Conservation (phyloP, 768 basidiomycete species). For the Suillus americanus region DNA sequence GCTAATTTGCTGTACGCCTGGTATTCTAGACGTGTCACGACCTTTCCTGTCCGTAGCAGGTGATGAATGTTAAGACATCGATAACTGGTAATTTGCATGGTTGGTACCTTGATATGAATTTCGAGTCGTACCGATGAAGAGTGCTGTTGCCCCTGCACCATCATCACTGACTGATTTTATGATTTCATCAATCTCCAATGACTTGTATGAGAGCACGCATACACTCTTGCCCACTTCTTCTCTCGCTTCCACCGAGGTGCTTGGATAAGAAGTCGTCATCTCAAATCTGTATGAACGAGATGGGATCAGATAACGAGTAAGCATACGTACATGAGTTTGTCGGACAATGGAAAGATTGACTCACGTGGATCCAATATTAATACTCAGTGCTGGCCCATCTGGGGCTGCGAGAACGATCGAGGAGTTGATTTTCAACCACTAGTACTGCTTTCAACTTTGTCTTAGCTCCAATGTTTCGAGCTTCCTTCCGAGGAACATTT, state of each 20-base stretch:
- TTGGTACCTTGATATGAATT: constrained; percentile 76
- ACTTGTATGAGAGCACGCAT: constrained; percentile 58
- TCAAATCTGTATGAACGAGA: background rate
- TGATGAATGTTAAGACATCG: constrained; percentile 11
- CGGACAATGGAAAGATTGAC: background rate
- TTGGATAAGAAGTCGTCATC: constrained; percentile 23
- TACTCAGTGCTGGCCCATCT: background rate
- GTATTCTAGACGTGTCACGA: constrained; percentile 74
- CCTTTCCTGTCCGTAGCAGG: constrained; percentile 48
- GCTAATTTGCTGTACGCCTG: constrained; percentile 82
- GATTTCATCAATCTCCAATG: constrained; percentile 57
- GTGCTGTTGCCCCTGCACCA: constrained; percentile 66
- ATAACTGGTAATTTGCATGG: constrained; percentile 3
- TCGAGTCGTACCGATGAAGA: constrained; percentile 85
- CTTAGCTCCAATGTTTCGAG: background rate
- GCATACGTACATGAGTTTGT: background rate
- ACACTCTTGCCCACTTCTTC: constrained; percentile 21
- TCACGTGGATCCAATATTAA: background rate
- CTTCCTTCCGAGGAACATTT: background rate
- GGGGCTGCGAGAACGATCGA: background rate
- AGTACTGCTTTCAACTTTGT: background rate
- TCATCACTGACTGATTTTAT: constrained; percentile 63
- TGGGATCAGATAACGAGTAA: background rate
- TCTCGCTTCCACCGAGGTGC: constrained; percentile 25
- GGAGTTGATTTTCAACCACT: background rate